Conservation (phyloP, 768 basidiomycete genomes). For the Lyophyllum atratum region DNA sequence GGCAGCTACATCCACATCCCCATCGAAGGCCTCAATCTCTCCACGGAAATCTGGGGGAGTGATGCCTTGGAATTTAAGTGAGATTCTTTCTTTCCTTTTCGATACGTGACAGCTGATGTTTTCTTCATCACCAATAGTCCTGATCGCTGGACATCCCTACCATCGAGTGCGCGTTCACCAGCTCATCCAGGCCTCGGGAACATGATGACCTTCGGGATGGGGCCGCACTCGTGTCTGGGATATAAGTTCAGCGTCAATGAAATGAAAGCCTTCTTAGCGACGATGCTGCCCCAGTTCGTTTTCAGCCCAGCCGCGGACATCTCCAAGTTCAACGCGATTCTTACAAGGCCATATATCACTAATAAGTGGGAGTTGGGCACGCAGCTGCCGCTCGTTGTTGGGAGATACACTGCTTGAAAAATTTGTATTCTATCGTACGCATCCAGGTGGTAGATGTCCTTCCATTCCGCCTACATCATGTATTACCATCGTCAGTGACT, state of each 20-base stretch:
- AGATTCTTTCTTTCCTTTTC: constrained; percentile 18
- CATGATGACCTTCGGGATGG: constrained; percentile 56
- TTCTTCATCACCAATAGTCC: constrained; percentile 36
- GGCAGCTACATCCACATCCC: constrained; percentile 60
- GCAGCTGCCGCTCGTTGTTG: constrained; percentile 40
- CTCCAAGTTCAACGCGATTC: constrained; percentile 47
- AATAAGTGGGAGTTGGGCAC: constrained; percentile 41
- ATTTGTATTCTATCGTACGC: not conserved
- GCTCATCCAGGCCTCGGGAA: constrained; percentile 49
- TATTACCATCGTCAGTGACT: constrained; percentile 12
- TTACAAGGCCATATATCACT: constrained; percentile 50
- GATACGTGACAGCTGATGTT: constrained; percentile 7
- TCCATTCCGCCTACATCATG: not conserved
- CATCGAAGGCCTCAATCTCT: constrained; percentile 54
- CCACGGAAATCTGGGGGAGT: constrained; percentile 54
- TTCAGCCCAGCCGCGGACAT: constrained; percentile 47
- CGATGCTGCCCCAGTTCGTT: constrained; percentile 44
- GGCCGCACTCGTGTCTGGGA: constrained; percentile 52
- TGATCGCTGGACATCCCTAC: constrained; percentile 51
- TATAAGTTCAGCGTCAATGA: constrained; percentile 48
- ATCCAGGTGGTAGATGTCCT: not conserved
- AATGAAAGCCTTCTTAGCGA: constrained; percentile 52
- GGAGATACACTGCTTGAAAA: constrained; percentile 14
- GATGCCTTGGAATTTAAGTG: constrained; percentile 58
- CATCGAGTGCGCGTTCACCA: constrained; percentile 33